A percentile compares a stretch with the other conserved stretches of the same genome.
Evolutionary conservation across 2,329 filamentous ascomycete genomes (phyloP).

Genomic region (Thelonectria blattea): DNA sequence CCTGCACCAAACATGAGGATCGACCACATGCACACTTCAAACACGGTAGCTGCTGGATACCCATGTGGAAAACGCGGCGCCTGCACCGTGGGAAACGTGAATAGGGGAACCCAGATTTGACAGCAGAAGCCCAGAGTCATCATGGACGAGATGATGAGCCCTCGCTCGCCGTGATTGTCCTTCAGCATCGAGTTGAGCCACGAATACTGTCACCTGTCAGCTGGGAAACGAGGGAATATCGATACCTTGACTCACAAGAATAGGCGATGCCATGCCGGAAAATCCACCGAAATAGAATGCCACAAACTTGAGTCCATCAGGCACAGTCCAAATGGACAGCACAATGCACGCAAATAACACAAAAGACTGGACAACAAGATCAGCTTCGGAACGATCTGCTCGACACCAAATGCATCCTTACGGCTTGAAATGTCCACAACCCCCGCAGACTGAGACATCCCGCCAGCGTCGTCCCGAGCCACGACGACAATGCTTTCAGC

Average conservation of each 20-base stretch:
- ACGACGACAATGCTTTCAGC: constrained; percentile 35
- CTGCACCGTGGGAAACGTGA: constrained; percentile 39
- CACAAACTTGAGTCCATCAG: constrained; percentile 38
- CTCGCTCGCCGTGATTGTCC: constrained; percentile 42
- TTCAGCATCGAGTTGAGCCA: constrained; percentile 42
- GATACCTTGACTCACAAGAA: constrained; percentile 14
- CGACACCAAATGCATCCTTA: neutral
- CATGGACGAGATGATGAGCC: constrained; percentile 43
- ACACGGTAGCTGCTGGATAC: constrained; percentile 36
- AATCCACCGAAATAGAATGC: constrained; percentile 42
- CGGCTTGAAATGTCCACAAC: constrained; percentile 38
- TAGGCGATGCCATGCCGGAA: constrained; percentile 41
- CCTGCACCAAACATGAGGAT: constrained; percentile 36
- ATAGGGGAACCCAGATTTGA: constrained; percentile 40
- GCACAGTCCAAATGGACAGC: constrained; percentile 40
- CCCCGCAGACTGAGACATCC: constrained; percentile 38
- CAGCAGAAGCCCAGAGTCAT: constrained; percentile 44
- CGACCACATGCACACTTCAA: constrained; percentile 38
- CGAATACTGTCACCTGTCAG: constrained; percentile 32
- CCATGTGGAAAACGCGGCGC: constrained; percentile 36
- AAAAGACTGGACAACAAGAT: neutral
- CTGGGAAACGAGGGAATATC: neutral
- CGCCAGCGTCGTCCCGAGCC: constrained; percentile 38
- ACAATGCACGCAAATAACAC: constrained; percentile 38
- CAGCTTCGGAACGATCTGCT: neutral